A percentile compares a stretch with the other conserved stretches of the same genome.
phyloP scores from a whole-genome alignment of 805 yeast genomes.

The Cyberlindnera samutprakarnensis region DNA sequence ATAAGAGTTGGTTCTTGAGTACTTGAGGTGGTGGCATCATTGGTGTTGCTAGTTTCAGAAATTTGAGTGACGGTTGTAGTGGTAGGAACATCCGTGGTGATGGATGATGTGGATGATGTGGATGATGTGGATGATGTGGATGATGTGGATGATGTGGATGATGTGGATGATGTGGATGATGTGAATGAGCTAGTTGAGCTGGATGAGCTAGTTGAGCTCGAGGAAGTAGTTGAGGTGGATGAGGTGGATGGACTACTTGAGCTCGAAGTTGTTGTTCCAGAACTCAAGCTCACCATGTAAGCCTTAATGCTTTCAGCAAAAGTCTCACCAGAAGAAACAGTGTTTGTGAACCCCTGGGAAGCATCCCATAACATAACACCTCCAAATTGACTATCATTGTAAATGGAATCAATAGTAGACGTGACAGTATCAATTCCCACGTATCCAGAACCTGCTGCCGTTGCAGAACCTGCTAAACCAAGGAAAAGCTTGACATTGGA shows the following conservation, averaged over 20 bases:
- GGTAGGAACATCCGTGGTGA: background rate
- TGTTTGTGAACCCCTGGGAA: conserved; percentile 53
- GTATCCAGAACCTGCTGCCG: conserved; percentile 58
- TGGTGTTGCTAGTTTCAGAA: too few species aligned
- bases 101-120: background rate
- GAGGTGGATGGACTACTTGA: conserved; percentile 6
- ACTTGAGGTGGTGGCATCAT: background rate
- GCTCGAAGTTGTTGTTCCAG: conserved; percentile 3
- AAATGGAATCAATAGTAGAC: conserved; percentile 60
- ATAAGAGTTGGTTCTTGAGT: too few species aligned
- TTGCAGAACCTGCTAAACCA: conserved; percentile 64
- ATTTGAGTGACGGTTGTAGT: too few species aligned
- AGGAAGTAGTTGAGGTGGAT: too few species aligned
- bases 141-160: background rate
- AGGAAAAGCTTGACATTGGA: conserved; percentile 58
- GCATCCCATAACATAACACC: conserved; percentile 94
- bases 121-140: background rate
- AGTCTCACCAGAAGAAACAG: conserved; percentile 34
- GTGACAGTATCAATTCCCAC: conserved; percentile 32
- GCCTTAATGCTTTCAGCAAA: conserved; percentile 38
- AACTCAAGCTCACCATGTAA: conserved; percentile 24
- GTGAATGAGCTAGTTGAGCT: background rate
- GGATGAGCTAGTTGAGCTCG: conserved; percentile 2
- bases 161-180: background rate
- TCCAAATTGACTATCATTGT: conserved; percentile 66